A percentile compares a stretch with the other conserved stretches of the same genome.
These are phyloP conservation scores for Magnusiomyces sp. DNA, from an alignment of 1,139 yeast genomes.

Conservation along the genomic window DNA sequence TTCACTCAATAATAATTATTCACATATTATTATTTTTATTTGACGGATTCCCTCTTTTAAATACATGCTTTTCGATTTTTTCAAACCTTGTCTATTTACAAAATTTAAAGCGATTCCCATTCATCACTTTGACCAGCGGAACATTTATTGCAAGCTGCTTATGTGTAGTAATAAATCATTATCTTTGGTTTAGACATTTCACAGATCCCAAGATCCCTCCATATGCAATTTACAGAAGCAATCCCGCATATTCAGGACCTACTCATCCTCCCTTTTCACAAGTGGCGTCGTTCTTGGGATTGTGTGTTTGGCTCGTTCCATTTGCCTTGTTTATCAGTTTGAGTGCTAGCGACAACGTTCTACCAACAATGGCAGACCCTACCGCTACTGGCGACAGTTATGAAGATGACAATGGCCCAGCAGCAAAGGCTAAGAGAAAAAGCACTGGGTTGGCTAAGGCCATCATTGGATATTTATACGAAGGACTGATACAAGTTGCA, in stretches of 20 bases:
- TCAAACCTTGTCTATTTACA: conserved; percentile 68
- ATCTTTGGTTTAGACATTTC: conserved; percentile 84
- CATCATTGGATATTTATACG: conserved; percentile 48
- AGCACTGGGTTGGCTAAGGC: conserved; percentile 57
- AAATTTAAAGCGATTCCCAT: conserved; percentile 75
- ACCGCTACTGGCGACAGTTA: conserved; percentile 20
- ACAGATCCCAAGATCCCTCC: conserved; percentile 53
- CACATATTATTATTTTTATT: conserved; percentile 52
- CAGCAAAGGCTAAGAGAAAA: conserved; percentile 29
- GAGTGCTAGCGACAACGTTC: conserved; percentile 83
- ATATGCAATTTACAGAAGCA: conserved; percentile 28
- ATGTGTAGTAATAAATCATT: conserved; percentile 72
- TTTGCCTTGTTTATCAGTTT: conserved; percentile 85
- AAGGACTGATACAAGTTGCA: conserved; percentile 40
- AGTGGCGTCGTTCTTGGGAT: conserved; percentile 87
- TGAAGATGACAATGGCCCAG: conserved; percentile 26
- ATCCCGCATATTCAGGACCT: conserved; percentile 37
- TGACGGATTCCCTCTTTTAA: conserved; percentile 70
- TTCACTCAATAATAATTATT: conserved; percentile 48
- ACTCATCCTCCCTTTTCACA: conserved; percentile 76
- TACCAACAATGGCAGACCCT: conserved; percentile 40
- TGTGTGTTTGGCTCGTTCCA: conserved; percentile 91
- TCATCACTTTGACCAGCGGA: conserved; percentile 62
- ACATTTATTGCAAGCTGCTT: conserved; percentile 63
- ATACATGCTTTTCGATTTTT: conserved; percentile 55